Evolutionary conservation across 2,329 filamentous ascomycete genomes (phyloP).

Genomic region (Pyricularia grisea): DNA sequence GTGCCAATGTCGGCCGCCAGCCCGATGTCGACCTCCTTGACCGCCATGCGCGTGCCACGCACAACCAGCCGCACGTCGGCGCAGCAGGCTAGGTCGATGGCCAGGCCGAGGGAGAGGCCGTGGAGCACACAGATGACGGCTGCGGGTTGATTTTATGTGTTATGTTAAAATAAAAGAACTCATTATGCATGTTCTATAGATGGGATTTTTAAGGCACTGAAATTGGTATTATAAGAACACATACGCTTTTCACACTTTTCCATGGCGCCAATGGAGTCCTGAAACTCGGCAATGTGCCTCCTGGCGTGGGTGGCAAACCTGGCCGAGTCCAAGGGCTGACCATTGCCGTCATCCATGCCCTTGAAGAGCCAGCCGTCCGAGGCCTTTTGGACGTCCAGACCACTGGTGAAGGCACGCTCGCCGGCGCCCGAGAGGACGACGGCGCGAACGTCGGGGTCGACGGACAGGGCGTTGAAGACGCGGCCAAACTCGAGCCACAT

Average conservation of each 20-base stretch:
- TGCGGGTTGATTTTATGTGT: neutral
- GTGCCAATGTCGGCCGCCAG: constrained; percentile 74
- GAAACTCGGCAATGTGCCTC: constrained; percentile 68
- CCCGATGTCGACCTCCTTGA: constrained; percentile 79
- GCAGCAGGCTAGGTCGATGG: constrained; percentile 62
- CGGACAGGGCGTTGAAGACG: constrained; percentile 64
- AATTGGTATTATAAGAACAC: constrained; percentile 17
- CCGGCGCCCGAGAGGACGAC: constrained; percentile 76
- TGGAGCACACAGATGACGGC: constrained; percentile 77
- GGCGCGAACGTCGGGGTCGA: constrained; percentile 62
- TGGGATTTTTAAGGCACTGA: neutral
- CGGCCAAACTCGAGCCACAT: constrained; percentile 78
- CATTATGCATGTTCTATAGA: neutral
- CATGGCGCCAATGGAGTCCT: constrained; percentile 64
- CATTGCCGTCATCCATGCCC: constrained; percentile 15
- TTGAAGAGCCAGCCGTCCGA: constrained; percentile 38
- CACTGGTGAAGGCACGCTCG: constrained; percentile 74
- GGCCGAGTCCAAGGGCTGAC: constrained; percentile 42
- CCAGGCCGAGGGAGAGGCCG: constrained; percentile 68
- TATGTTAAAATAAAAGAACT: neutral
- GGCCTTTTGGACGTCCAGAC: constrained; percentile 72
- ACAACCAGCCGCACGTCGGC: constrained; percentile 63
- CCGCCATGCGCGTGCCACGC: constrained; percentile 50
- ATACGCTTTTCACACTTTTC: constrained; percentile 84
- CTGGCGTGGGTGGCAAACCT: constrained; percentile 54